Evolutionary conservation across 768 basidiomycete genomes (phyloP), one percentile per base, ranked within the genome.

Genomic region (Mycena floridula): DNA sequence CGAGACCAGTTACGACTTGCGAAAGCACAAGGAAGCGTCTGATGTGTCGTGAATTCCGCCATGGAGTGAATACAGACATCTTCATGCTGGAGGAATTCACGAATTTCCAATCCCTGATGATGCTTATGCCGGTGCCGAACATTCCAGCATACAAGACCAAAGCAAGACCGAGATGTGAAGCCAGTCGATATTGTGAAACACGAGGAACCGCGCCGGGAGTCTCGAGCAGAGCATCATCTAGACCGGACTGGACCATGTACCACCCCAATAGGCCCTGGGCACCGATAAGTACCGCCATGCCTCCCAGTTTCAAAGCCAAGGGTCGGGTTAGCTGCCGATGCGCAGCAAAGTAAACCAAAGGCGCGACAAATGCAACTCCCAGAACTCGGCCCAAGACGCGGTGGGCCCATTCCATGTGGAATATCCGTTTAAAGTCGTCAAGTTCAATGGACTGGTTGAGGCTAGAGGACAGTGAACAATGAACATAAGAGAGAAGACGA

Each of bases 191-290:
- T 60, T 99, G 96, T 15, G 90, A 93, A 7, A 99, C 96, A 6
- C 96, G 84, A 2, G 96, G 94, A 6, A 95, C 86, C 9, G 88
- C 83, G 13, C 84, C 85, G 3, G 88, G 87, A 7, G 76, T 83
- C 5, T 82, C 75, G 67, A 97, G 73, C 43, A 89, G 69, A 9
- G 86, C 77, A 43, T 89, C 79, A 54, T 93, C 87, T 9, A 99
- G 72, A 2, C 96, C 96, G 11, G 93, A 97, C 61, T 94, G 87
- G 44, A 99, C 96, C 96, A 99, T 99, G 70, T 98, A 97, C 96
- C 96, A 99, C 22, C 96, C 96, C 16, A 99, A 73, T 16, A 78
- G 73, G 37, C 96, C 96, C 63, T 99, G 93, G 16, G 80, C 82
- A 23, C 93, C 96, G 41, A 99, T 85, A 25, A 97, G 77, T 0